Base-by-base conservation (phyloP, 2,329 filamentous ascomycete genomes). In the Fusarium sp. region DNA sequence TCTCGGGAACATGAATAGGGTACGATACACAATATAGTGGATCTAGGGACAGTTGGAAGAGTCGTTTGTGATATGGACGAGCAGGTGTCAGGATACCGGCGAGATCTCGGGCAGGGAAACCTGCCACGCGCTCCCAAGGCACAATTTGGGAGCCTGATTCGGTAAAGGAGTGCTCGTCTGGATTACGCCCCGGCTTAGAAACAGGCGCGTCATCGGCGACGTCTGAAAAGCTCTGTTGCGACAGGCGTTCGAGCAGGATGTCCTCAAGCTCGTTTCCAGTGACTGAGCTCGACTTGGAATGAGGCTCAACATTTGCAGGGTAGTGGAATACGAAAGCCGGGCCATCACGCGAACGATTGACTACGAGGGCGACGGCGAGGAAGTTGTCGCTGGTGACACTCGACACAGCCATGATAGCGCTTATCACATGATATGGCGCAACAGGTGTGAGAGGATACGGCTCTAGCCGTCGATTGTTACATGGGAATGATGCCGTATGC, bases 281-380 rank as follows among this genome's bases (percentile, higher is more conserved):
- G 77, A 80, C 13, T 78, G 75, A 66, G 16, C 74, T 76, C 7
- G 77, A 70, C n/a, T 79, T 78, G 16, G 78, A 70, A 74, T 67
- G 77, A 49, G 75, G 78, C 64, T 78, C 76, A 42, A 87, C 83
- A 46, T 82, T 78, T n/a, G 89, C 86, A n/a, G 93, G 93, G 75
- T 96, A 96, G 79, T 97, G 92, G 79, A 94, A 97, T 73, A 96
- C 91, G 73, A 96, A 91, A 68, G 89, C 88, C 30, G 93, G 92
- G 16, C 93, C 93, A 72, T 92, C 91, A 69, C 91, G 89, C 34
- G 91, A 92, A 69, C 91, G 87, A 74, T 88, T 88, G 73, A 92
- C 88, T 70, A 94, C 88, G 38, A 95, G 86, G 52, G 92, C 88
- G 59, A 95, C 88, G 41, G 90, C 92, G 52, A 94, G 78, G 68